phyloP scores from a whole-genome alignment of 192 early-diverging fungal genomes.

The Coemansia sp. region DNA sequence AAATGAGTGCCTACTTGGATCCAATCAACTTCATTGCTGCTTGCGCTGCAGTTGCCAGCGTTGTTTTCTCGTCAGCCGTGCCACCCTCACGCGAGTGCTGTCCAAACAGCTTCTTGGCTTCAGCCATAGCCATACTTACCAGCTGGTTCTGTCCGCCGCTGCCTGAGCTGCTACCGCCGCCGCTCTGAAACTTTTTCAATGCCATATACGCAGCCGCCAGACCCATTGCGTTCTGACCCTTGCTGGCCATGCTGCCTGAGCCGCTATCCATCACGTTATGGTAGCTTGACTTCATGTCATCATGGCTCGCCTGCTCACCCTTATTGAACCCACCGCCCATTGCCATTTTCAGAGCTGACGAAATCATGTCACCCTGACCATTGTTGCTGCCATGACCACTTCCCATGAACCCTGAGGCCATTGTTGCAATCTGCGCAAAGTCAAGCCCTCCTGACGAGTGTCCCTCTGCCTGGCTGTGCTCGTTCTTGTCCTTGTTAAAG shows the following conservation, averaged over 20 bases:
- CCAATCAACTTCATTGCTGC: no score
- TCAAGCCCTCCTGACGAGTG: constrained; percentile 22
- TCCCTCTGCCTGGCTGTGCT: background rate
- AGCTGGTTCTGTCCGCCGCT: constrained; percentile 40
- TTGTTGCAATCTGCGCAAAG: constrained; percentile 16
- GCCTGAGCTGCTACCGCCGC: background rate
- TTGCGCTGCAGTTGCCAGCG: constrained; percentile 49
- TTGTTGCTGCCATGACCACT: background rate
- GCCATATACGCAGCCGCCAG: constrained; percentile 50
- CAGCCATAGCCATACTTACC: constrained; percentile 41
- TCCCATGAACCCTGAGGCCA: constrained; percentile 34
- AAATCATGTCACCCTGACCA: constrained; percentile 21
- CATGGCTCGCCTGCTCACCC: constrained; percentile 31
- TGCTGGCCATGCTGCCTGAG: constrained; percentile 10
- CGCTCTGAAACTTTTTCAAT: constrained; percentile 29
- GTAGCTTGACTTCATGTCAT: constrained; percentile 34
- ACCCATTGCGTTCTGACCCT: constrained; percentile 43
- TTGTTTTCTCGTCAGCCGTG: constrained; percentile 40
- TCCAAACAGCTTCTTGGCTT: constrained; percentile 45
- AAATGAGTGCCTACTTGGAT: no score
- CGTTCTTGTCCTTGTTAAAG: constrained; percentile 11
- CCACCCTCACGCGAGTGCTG: constrained; percentile 39
- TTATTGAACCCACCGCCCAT: constrained; percentile 38
- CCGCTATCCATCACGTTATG: constrained; percentile 11
- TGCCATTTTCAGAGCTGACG: constrained; percentile 34